Evolutionary conservation across 495 filamentous ascomycete genomes (phyloP), one percentile per base, ranked within the genome.

Genomic region (Cairneyella variabilis): DNA sequence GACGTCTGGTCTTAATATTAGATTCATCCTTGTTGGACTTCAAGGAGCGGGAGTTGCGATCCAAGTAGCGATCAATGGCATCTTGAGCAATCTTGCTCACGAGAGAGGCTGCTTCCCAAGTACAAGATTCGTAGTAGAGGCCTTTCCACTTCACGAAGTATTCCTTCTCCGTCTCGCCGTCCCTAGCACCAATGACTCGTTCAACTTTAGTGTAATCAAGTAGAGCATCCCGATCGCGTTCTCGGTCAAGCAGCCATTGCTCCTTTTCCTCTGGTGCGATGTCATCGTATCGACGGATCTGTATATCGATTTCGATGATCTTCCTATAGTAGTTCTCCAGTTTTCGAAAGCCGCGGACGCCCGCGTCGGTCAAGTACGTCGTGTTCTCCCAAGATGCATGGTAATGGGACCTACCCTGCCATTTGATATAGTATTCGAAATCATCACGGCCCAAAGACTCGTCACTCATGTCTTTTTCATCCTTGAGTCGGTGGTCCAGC

Each of bases 381-480:
- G 84, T 82, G 0, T 82, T 82, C 67, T 96, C 90, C 95, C 95
- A 97, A 2, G 92, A 93, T 25, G 91, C 84, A 72, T 99, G 93
- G 59, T 90, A 89, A 67, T 97, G 89, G 20, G 93, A 95, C 69
- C 89, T 87, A 55, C 82, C 86, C 68, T 96, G 90, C 93, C 93
- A 99, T 75, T 99, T 99, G 61, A 99, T 91, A 64, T 85, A 90
- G 66, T 89, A 98, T 54, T 96, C 88, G 56, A 90, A 97, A 60
- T 96, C 88, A 48, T 90, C 80, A 56, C 88, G 87, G 18, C 76
- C 78, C 34, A 80, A 56, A 48, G 83, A 73, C n/a, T 67, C 62
- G 18, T 76, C 71, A 22, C 70, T 67, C 26, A 82, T 68, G 62
- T 78, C 80, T 22, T 78, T 74, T 40, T 77, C 90, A 30, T 88